These are phyloP conservation scores for Fusarium multiceps DNA, from an alignment of 2,329 filamentous ascomycete genomes.

Conservation along the genomic window DNA sequence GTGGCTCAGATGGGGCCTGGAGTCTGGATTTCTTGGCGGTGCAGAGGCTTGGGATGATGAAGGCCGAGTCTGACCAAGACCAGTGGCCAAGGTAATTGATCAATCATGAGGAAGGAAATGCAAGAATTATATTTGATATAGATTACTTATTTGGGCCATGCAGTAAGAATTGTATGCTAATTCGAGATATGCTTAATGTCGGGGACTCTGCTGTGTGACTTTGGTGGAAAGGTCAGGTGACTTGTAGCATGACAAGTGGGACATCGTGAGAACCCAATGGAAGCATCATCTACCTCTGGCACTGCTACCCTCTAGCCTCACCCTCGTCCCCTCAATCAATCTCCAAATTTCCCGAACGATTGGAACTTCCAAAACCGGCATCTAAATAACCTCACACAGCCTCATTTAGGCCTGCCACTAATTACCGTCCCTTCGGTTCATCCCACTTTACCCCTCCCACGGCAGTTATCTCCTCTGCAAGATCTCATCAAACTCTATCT, in stretches of 20 bases:
- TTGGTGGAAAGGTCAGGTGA: neutral
- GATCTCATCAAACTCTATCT: constrained; percentile 17
- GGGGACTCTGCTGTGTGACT: neutral
- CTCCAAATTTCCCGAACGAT: neutral
- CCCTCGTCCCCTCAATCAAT: neutral
- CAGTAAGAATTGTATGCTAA: neutral
- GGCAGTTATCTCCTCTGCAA: constrained; percentile 9
- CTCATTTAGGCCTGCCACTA: neutral
- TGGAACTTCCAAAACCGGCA: neutral
- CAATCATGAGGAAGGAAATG: neutral
- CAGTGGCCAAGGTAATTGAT: no score
- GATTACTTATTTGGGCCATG: neutral
- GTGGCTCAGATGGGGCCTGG: constrained; percentile 9
- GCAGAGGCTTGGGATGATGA: neutral
- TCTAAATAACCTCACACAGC: neutral
- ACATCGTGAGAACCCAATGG: neutral
- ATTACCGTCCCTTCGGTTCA: constrained; percentile 2
- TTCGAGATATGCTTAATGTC: neutral
- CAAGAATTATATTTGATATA: neutral
- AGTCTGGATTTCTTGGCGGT: constrained; percentile 25
- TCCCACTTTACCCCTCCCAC: constrained; percentile 14
- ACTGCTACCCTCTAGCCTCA: no score
- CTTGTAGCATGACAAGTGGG: neutral
- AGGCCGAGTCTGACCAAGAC: neutral
- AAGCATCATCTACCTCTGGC: neutral